Conservation (phyloP, 2,329 filamentous ascomycete species). For the Sporothrix euskadiensis region DNA sequence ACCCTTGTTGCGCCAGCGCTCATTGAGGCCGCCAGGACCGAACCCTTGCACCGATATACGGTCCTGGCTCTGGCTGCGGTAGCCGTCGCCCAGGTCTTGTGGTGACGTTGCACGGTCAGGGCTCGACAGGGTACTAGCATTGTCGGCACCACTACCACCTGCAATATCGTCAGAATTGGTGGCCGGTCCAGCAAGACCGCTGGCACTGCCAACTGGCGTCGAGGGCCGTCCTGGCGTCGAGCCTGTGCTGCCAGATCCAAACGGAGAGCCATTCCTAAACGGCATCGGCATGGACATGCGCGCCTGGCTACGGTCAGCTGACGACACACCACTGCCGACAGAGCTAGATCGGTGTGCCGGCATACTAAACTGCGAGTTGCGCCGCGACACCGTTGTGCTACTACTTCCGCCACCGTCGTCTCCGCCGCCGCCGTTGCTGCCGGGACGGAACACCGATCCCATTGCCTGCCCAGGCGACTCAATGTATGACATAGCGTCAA, state of each 20-base stretch:
- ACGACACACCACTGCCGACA: slow-evolving; percentile 44
- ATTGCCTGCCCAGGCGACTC: slow-evolving; percentile 68
- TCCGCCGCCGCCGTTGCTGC: slow-evolving; percentile 44
- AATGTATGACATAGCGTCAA: slow-evolving; percentile 72
- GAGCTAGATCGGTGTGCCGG: slow-evolving; percentile 55
- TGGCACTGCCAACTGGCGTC: slow-evolving; percentile 49
- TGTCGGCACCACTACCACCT: slow-evolving; percentile 40
- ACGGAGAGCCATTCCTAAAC: slow-evolving; percentile 46
- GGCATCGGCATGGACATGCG: slow-evolving; percentile 81
- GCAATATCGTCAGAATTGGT: slow-evolving; percentile 52
- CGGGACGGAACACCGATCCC: slow-evolving; percentile 33
- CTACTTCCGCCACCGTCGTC: slow-evolving; percentile 16
- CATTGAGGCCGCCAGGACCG: slow-evolving; percentile 67
- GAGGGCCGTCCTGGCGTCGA: slow-evolving; percentile 53
- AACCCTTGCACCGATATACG: slow-evolving; percentile 70
- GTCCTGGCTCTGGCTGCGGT: slow-evolving; percentile 55
- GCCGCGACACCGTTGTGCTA: slow-evolving; percentile 39
- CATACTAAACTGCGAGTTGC: slow-evolving; percentile 58
- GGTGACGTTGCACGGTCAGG: slow-evolving; percentile 45
- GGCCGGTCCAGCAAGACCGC: slow-evolving; percentile 50
- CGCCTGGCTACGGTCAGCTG: slow-evolving; percentile 60
- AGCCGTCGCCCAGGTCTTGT: slow-evolving; percentile 46
- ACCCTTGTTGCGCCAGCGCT: slow-evolving; percentile 76
- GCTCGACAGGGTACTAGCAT: slow-evolving; percentile 41
- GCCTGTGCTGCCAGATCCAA: slow-evolving; percentile 48